phyloP scores from a whole-genome alignment of 345 rosid genomes.

The Gossypium anomalum region DNA sequence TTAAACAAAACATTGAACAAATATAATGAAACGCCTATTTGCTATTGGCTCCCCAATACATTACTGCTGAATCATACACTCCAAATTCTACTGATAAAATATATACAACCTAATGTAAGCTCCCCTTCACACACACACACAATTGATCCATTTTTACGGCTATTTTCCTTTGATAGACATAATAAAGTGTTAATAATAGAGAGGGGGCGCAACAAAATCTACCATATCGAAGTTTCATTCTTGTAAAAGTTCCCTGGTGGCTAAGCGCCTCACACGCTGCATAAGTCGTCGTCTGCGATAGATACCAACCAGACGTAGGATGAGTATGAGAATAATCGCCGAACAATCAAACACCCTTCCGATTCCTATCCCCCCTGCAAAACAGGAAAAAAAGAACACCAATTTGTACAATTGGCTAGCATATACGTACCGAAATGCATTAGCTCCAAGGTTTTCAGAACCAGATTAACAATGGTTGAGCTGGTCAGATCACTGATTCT shows the following conservation, averaged over 20 bases:
- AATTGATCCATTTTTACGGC: too few relatives aligned
- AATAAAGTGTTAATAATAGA: too few relatives aligned
- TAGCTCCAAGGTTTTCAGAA: not conserved
- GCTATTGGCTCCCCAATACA: too few relatives aligned
- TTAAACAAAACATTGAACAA: too few relatives aligned
- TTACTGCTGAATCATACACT: too few relatives aligned
- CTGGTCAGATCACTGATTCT: too few relatives aligned
- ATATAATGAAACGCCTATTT: too few relatives aligned
- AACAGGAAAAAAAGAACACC: not conserved
- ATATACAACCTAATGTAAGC: too few relatives aligned
- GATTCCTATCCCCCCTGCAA: slow-evolving; percentile 41
- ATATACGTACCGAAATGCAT: not conserved
- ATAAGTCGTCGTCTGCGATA: slow-evolving; percentile 47
- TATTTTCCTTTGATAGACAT: too few relatives aligned
- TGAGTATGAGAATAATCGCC: slow-evolving; percentile 47
- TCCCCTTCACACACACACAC: too few relatives aligned
- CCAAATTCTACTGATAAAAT: too few relatives aligned
- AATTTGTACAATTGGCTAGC: not conserved
- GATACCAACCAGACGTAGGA: slow-evolving; percentile 58
- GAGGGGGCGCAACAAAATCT: not conserved
- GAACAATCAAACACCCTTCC: slow-evolving; percentile 53
- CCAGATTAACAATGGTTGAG: too few relatives aligned
- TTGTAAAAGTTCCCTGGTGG: slow-evolving; percentile 34
- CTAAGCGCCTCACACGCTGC: slow-evolving; percentile 56
- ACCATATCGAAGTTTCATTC: slow-evolving; percentile 23